These are phyloP conservation scores for Leucocoprinus sp. DNA, from an alignment of 768 basidiomycete genomes.

Conservation along the genomic window DNA sequence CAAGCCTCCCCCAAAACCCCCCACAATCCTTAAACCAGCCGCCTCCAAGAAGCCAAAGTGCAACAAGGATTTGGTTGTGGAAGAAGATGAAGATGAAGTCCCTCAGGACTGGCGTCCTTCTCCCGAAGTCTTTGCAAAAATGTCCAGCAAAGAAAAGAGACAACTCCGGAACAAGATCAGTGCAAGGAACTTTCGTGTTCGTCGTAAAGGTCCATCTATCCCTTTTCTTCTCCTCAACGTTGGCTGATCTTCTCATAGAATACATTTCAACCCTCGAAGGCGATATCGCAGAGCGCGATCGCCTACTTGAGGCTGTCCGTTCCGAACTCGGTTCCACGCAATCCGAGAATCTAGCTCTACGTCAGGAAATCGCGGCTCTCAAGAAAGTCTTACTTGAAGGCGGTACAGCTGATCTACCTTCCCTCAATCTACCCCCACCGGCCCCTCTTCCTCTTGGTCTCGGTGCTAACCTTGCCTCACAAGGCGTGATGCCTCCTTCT, in stretches of 20 bases:
- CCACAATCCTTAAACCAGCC: constrained; percentile 10
- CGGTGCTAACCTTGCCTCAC: constrained; percentile 19
- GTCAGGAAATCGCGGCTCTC: constrained; percentile 66
- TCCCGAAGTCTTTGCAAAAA: constrained; percentile 91
- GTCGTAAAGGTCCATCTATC: constrained; percentile 61
- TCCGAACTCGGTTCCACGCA: constrained; percentile 72
- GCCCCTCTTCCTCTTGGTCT: constrained; percentile 36
- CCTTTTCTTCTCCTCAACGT: constrained; percentile 12
- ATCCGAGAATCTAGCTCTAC: constrained; percentile 76
- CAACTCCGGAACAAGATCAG: constrained; percentile 96
- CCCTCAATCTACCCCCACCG: constrained; percentile 41
- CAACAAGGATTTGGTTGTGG: constrained; percentile 21
- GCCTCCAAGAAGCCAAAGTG: constrained; percentile 18
- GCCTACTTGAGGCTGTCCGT: constrained; percentile 80
- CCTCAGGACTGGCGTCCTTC: constrained; percentile 80
- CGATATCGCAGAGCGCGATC: constrained; percentile 89
- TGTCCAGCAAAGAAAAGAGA: constrained; percentile 92
- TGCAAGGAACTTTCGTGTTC: constrained; percentile 89
- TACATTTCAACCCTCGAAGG: constrained; percentile 93
- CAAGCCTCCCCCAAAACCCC: constrained; percentile 7
- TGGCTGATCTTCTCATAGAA: constrained; percentile 36
- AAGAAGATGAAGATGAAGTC: constrained; percentile 44
- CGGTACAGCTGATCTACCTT: constrained; percentile 23
- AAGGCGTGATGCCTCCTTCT: constrained; percentile 5
- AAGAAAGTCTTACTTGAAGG: constrained; percentile 70